Conservation (phyloP, 345 rosid genomes). For the Gossypium herbaceum region DNA sequence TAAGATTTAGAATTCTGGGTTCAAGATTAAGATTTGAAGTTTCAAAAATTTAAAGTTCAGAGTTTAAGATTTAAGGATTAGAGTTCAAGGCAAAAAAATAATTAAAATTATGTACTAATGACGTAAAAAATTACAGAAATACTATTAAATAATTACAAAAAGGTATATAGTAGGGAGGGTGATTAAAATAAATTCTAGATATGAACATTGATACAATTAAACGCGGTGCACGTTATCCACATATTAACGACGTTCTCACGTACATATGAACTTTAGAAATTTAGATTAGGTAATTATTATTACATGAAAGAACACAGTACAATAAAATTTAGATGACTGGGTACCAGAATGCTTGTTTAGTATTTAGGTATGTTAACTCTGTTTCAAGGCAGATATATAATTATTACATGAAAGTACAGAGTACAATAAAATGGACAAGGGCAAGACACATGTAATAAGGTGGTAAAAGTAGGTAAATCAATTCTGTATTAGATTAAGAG, state of each 20-base stretch:
- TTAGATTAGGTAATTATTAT: background rate
- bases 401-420: background rate
- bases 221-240: background rate
- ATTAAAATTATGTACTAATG: too few species aligned
- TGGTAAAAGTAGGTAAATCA: too few species aligned
- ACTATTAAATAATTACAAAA: too few species aligned
- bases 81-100: too few species aligned
- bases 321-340: too few species aligned
- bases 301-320: background rate
- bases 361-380: background rate
- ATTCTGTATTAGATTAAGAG: too few species aligned
- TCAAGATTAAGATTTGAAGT: rapidly evolving
- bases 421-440: too few species aligned
- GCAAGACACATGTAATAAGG: background rate
- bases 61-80: rapidly evolving
- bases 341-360: too few species aligned
- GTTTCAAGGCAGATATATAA: background rate
- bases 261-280: background rate
- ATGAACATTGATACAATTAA: background rate
- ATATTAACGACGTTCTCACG: background rate
- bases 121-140: too few species aligned
- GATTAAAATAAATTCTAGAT: too few species aligned
- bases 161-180: rapidly evolving
- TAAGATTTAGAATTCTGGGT: rapidly evolving
- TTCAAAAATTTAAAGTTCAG: too few species aligned